Evolutionary conservation across 805 yeast genomes (phyloP), one percentile per base, ranked within the genome.

Genomic region (Cyberlindnera bimundalis): DNA sequence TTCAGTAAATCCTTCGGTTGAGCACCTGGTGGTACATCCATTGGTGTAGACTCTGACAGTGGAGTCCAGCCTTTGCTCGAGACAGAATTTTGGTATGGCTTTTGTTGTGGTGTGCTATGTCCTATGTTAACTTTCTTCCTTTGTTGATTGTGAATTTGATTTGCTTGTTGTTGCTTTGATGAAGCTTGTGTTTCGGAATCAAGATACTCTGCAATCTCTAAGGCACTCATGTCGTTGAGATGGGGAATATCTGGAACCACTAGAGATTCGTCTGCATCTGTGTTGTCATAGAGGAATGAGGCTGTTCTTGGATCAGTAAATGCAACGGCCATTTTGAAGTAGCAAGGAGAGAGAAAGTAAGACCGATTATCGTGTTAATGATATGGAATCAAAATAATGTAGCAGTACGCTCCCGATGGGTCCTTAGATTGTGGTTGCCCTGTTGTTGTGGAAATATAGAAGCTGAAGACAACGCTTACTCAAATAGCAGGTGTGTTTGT

Each of bases 1-100:
- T 49, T 54, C 37, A 57, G 29, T 8, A 55, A 37, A 26, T 56
- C 61, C 33, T 44, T 56, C 12, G 60, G 61, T 28, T 57, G 57
- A 2, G 34, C 34, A 9, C 39, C 38, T n/a, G 42, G 45, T 6
- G 37, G 38, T 1, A 33, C 20, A 13, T 42, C 52, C 39, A 51
- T 42, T 2, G 61, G 60, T 4, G 61, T 55, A 0, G 60, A 55
- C 17, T 55, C 52, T 5, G 51, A 53, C 41, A 55, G 40, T 9
- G 61, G 60, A 3, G 30, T 39, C 58, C 56, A 53, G 2, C 29
- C 46, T 31, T 50, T 55, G 5, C 43, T 55, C 9, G 30, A 15
- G n/a, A 41, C 30, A 5, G 58, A 55, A 11, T 42, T 38, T 6
- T 30, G 33, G 15, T 16, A 18, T 16, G 23, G 5, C 29, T 33